Conservation (phyloP, 148 eudicot species). For the Rhododendron griersonianum region DNA sequence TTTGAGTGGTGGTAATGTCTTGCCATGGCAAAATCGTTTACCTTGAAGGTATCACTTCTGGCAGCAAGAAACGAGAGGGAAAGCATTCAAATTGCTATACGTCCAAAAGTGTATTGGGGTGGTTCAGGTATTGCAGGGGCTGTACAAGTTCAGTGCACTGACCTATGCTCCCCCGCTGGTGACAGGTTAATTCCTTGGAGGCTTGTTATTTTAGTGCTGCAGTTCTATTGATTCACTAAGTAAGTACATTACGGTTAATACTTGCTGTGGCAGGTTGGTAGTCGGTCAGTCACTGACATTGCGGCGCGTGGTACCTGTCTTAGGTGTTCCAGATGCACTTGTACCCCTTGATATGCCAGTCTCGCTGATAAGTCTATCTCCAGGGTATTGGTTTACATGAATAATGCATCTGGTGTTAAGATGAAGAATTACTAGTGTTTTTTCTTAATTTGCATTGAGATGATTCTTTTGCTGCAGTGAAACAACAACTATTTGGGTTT, state of each 20-base stretch:
- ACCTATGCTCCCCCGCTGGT: constrained; percentile 71
- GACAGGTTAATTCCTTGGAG: constrained; percentile 59
- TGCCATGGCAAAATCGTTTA: constrained; percentile 15
- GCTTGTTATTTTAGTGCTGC: neutral
- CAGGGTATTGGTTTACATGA: constrained; percentile 55
- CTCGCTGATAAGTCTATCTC: constrained; percentile 56
- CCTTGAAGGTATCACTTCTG: constrained; percentile 69
- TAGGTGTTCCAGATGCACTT: constrained; percentile 99
- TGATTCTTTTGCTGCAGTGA: constrained; percentile 54
- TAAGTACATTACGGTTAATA: neutral
- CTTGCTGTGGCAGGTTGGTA: constrained; percentile 50
- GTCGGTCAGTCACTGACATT: constrained; percentile 64
- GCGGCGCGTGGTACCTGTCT: constrained; percentile 76
- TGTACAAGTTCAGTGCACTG: constrained; percentile 80
- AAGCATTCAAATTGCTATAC: constrained; percentile 89
- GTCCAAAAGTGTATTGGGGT: constrained; percentile 94
- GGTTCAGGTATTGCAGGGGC: constrained; percentile 63
- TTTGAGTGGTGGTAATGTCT: constrained; percentile 4
- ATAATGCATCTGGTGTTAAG: neutral
- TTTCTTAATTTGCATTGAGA: constrained; percentile 22
- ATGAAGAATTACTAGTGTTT: neutral
- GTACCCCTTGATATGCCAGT: constrained; percentile 84
- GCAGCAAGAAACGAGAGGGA: constrained; percentile 98
- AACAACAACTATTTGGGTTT: constrained; percentile 83
- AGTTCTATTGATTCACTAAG: neutral